phyloP scores from a whole-genome alignment of 345 rosid genomes.

The Salix suchowensis region DNA sequence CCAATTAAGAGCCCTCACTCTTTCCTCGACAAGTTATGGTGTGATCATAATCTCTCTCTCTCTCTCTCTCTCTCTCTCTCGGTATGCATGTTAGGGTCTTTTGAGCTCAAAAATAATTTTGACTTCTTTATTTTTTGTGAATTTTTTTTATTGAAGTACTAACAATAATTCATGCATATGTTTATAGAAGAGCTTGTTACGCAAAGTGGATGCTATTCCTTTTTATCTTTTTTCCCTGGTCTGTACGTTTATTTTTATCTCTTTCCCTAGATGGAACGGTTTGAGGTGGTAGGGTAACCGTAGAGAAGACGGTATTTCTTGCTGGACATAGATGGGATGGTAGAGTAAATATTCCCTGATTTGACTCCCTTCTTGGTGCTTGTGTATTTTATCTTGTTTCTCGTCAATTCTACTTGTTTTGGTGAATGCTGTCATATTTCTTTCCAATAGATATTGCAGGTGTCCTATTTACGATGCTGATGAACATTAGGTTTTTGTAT shows the following conservation, averaged over 20 bases:
- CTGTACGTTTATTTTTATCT: not conserved
- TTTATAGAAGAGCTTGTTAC: slow-evolving; percentile 11
- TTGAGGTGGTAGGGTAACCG: slow-evolving; percentile 17
- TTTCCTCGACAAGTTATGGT: slow-evolving; percentile 63
- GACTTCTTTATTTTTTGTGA: not conserved
- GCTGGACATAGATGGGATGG: not conserved
- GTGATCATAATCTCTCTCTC: slow-evolving; percentile 31
- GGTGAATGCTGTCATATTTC: not conserved
- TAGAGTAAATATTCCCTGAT: slow-evolving; percentile 7
- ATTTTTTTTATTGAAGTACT: not conserved
- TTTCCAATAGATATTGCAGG: not conserved
- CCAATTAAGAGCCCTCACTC: slow-evolving; percentile 76
- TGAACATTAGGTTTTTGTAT: not conserved
- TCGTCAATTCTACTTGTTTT: slow-evolving; percentile 1
- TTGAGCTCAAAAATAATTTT: not conserved
- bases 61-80: not conserved
- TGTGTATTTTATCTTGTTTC: slow-evolving; percentile 12
- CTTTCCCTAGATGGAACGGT: slow-evolving; percentile 5
- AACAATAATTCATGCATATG: slow-evolving; percentile 24
- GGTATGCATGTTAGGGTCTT: not conserved
- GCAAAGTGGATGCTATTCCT: not conserved
- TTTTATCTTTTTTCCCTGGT: not conserved
- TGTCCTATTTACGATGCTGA: not conserved
- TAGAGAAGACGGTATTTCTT: not conserved
- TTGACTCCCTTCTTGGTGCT: slow-evolving; percentile 23